A percentile compares a stretch with the other conserved stretches of the same genome.
phyloP scores from a whole-genome alignment of 331 rosid species.

The Cydonia oblonga region DNA sequence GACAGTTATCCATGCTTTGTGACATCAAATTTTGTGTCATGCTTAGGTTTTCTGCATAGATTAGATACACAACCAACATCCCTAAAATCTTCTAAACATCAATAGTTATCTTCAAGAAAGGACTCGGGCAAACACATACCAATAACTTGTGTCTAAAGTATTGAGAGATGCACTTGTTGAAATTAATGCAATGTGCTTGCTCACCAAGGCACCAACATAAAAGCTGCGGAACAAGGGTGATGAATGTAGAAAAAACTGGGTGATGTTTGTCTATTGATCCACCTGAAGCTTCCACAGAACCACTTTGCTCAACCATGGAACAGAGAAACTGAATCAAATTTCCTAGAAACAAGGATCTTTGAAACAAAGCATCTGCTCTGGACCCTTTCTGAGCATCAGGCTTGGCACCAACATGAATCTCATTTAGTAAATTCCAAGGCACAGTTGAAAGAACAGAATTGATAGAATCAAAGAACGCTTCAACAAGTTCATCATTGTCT shows the following conservation, averaged over 20 bases:
- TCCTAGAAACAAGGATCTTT: slow-evolving; percentile 47
- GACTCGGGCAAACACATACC: slow-evolving; percentile 37
- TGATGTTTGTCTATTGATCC: slow-evolving; percentile 30
- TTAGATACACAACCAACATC: neutral
- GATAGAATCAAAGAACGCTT: slow-evolving; percentile 41
- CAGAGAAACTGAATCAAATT: slow-evolving; percentile 64
- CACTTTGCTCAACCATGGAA: slow-evolving; percentile 53
- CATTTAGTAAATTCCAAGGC: slow-evolving; percentile 45
- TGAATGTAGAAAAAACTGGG: slow-evolving; percentile 28
- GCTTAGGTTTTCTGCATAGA: neutral
- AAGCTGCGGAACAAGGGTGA: slow-evolving; percentile 52
- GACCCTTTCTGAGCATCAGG: slow-evolving; percentile 11
- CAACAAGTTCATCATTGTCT: slow-evolving; percentile 29
- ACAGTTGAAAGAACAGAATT: slow-evolving; percentile 38
- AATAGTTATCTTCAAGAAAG: neutral
- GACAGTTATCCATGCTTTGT: neutral
- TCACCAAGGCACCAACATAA: slow-evolving; percentile 42
- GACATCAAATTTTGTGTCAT: neutral
- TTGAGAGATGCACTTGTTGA: slow-evolving; percentile 30
- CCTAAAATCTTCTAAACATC: neutral
- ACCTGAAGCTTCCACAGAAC: slow-evolving; percentile 30
- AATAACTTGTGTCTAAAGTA: slow-evolving; percentile 77
- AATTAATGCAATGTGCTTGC: slow-evolving; percentile 27
- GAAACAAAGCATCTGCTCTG: slow-evolving; percentile 9
- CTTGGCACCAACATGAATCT: slow-evolving; percentile 15